Base-by-base conservation (phyloP, 164 flowering plant species). In the Saururus chinensis region DNA sequence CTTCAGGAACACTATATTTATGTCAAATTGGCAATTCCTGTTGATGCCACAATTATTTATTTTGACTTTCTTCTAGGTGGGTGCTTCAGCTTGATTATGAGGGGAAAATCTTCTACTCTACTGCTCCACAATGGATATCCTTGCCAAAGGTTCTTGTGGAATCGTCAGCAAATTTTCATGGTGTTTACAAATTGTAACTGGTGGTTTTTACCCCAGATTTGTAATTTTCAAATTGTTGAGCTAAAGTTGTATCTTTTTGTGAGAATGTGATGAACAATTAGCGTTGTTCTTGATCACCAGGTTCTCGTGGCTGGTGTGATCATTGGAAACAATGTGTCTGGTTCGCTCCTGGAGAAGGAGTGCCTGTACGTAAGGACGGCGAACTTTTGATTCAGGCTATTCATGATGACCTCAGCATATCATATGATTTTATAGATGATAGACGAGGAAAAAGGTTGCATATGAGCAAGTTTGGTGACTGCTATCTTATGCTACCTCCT, bases 241-340 rank as follows among this genome's bases (percentile, higher is more conserved):
- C 2, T 17, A 45, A 12, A 12, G 49, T 45, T 45, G 4, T 12
- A 2, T 12, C 17, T 45, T 45, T 45, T 45, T 12, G 14, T 45
- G 13, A 45, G 1, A 12, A 45, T 2, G 11, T 9, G 37, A 30
- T 30, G 17, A 45, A 45, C 14, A 0, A 45, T 45, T 3, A 45
- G 19, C 11, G n/a, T 59, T 59, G 61, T 13, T 57, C 49, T 45
- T 45, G 49, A 45, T 45, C 51, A 49, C 53, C 63, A 79, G 98
- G 86, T 68, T 62, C 70, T 65, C 57, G 73, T 21, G 68, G 80
- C 69, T 92, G 98, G 98, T 82, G 97, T 77, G 97, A 92, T 74
- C 98, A 92, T 66, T 92, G 97, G 98, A 89, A 88, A 73, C 97
- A 89, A 66, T 86, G 95, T 76, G 88, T 92, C 51, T 92, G 96